Evolutionary conservation across 169 alveolate species (phyloP).

Genomic region (Eimeria praecox): DNA sequence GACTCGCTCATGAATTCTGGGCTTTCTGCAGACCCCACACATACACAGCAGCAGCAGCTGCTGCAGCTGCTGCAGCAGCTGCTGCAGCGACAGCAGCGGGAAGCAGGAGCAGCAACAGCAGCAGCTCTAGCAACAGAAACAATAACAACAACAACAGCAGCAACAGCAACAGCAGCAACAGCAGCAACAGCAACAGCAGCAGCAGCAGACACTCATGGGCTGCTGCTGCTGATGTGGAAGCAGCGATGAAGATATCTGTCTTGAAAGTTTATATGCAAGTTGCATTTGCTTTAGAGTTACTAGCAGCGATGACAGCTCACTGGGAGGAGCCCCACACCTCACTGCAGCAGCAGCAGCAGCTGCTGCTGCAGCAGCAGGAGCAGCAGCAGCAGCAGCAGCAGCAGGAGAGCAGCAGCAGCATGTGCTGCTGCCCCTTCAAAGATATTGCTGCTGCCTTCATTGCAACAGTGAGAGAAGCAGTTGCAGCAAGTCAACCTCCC

Average conservation of each 20-base stretch:
- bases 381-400: constrained; percentile 38
- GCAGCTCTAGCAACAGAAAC: background rate
- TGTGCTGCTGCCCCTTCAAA: constrained; percentile 21
- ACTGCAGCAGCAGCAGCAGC: constrained; percentile 22
- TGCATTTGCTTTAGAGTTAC: background rate
- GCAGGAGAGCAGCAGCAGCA: too few species aligned
- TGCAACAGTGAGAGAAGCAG: background rate
- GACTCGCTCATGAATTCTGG: background rate
- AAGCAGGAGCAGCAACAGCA: constrained; percentile 4
- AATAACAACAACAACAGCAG: background rate
- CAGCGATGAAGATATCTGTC: background rate
- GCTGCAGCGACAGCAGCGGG: background rate
- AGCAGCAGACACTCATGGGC: background rate
- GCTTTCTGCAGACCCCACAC: background rate
- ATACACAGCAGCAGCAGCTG: background rate
- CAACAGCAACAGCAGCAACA: background rate
- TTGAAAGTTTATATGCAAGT: background rate
- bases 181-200: background rate
- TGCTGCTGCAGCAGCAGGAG: constrained; percentile 6
- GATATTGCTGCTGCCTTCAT: constrained; percentile 5
- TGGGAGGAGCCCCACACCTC: background rate
- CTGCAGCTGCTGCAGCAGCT: constrained; percentile 2
- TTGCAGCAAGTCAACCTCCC: background rate
- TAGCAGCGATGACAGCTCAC: constrained; percentile 13
- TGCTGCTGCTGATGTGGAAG: background rate